Base-by-base conservation (phyloP, 2,329 filamentous ascomycete species). In the Fusarium veterinarium region DNA sequence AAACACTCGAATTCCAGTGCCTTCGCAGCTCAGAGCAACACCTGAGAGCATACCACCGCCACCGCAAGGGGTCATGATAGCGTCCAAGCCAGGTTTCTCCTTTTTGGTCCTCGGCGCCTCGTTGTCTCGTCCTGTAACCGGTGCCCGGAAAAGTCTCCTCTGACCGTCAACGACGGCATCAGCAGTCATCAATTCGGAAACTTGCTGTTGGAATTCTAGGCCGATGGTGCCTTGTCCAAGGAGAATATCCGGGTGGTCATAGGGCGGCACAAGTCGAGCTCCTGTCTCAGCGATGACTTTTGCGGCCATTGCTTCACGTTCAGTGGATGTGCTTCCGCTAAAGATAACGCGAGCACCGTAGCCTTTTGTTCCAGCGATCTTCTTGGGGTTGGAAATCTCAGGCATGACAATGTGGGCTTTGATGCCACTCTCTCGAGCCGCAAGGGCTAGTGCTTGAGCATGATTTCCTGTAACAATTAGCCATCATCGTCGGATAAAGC, bases 351-450 rank as follows among this genome's bases (percentile, higher is more conserved):
- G 86, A 8, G 94, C 93, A 69, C 93, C 93, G 81, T 97, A 94
- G 10, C 90, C 88, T 74, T 87, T 85, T 0, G 95, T 97, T 1
- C 92, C 95, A 7, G 92, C 91, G 71, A 98, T 94, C 82, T 98
- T 98, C 71, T 91, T 91, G n/a, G 93, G 89, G 0, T 93, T 92
- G 63, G 91, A 92, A 79, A 96, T 96, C n/a, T 83, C 81, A 0
- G 95, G 95, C 95, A 98, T 98, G 66, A 98, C 91, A 78, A 98
- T 95, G 84, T 95, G 90, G 0, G 94, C 94, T 16, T 92, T 91
- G 70, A 98, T 91, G 59, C 86, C 84, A 79, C 92, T 90, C 41
- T 91, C 91, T 23, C 86, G 87, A 5, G 95, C 95, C 0, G 95
- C 95, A 56, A 98, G 91, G 4, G 95, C 90, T 63, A 98, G 90